Conservation (phyloP, 23 red algal species). For the Gracilaria caudata region DNA sequence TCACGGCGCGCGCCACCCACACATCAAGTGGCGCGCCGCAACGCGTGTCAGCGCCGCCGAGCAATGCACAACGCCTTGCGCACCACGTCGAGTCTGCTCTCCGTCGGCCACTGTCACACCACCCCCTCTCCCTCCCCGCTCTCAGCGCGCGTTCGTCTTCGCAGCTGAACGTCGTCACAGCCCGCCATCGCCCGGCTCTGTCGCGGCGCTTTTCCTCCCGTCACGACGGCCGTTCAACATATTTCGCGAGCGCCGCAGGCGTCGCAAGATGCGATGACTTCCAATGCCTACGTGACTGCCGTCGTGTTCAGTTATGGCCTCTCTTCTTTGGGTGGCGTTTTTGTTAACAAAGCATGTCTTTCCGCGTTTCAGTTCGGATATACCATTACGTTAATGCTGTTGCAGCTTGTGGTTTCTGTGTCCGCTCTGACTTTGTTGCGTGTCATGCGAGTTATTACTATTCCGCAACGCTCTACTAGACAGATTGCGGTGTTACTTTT, state of each 20-base stretch:
- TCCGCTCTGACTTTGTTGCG: constrained; percentile 65
- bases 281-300: constrained; percentile 13
- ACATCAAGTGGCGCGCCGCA: too few species aligned
- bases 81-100: background rate
- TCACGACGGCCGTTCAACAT: constrained; percentile 26
- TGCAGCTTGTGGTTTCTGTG: constrained; percentile 78
- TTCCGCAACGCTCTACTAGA: constrained; percentile 43
- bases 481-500: constrained; percentile 51
- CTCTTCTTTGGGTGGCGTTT: constrained; percentile 86
- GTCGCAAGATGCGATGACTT: background rate
- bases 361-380: constrained; percentile 82
- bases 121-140: constrained; percentile 5
- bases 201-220: background rate
- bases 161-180: too few species aligned
- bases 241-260: background rate
- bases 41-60: background rate
- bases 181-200: constrained; percentile 1
- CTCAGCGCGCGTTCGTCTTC: too few species aligned
- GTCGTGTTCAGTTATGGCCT: constrained; percentile 56
- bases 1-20: too few species aligned
- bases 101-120: background rate
- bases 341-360: constrained; percentile 94
- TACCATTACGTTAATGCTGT: constrained; percentile 71
- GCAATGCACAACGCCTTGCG: constrained; percentile 18
- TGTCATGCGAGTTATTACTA: constrained; percentile 34